A percentile compares a stretch with the other conserved stretches of the same genome.
Conservation (phyloP, 768 basidiomycete species). For the Ephemerocybe angulata region DNA sequence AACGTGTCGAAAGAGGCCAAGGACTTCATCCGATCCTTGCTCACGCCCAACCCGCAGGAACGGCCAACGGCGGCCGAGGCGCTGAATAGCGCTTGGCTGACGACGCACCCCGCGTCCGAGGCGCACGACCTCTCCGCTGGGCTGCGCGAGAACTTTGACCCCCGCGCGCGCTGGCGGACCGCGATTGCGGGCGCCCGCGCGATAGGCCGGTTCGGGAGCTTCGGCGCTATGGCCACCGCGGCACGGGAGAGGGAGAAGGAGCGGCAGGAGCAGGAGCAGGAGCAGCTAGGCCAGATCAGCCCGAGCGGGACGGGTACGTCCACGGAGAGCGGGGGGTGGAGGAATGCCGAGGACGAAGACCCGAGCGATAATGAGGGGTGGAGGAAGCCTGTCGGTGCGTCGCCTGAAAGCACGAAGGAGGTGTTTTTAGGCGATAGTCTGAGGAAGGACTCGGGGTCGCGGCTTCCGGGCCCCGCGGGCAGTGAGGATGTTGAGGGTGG, state of each 20-base stretch:
- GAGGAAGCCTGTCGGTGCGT: neutral
- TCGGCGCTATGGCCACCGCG: slow-evolving; percentile 14
- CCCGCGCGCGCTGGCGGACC: slow-evolving; percentile 66
- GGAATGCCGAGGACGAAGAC: slow-evolving; percentile 16
- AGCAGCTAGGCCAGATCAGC: neutral
- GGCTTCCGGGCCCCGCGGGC: neutral
- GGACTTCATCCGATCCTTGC: slow-evolving; percentile 67
- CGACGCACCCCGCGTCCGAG: slow-evolving; percentile 55
- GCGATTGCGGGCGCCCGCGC: slow-evolving; percentile 58
- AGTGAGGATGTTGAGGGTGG: neutral
- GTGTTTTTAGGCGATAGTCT: slow-evolving; percentile 2
- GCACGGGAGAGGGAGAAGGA: slow-evolving; percentile 11
- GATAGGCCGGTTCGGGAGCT: slow-evolving; percentile 35
- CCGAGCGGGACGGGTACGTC: slow-evolving; percentile 12
- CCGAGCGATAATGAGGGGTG: slow-evolving; percentile 27
- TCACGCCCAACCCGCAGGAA: slow-evolving; percentile 65
- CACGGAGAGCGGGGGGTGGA: slow-evolving; percentile 33
- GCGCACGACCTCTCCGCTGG: slow-evolving; percentile 74
- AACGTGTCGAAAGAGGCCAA: slow-evolving; percentile 85
- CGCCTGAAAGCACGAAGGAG: neutral
- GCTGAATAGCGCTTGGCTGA: slow-evolving; percentile 72
- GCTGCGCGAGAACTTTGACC: slow-evolving; percentile 80
- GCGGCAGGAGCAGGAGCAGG: slow-evolving; percentile 18
- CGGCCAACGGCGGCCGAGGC: slow-evolving; percentile 78
- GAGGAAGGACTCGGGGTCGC: neutral